Base-by-base conservation (phyloP, 768 basidiomycete genomes). In the Xerocomellus amylosporus region DNA sequence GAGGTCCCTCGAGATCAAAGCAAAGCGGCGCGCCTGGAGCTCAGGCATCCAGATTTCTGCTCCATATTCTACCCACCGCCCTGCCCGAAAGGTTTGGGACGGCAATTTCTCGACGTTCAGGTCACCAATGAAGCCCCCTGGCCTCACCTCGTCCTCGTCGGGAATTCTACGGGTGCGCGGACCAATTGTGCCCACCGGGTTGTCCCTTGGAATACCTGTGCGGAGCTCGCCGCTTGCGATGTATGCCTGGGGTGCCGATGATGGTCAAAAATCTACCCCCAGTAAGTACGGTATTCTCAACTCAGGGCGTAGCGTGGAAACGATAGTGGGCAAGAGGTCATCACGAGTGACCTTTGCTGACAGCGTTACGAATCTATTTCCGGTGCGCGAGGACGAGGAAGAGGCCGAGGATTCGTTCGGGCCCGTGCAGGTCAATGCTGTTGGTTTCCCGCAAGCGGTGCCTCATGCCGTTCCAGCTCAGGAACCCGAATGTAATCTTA, bases 21-120 rank as follows among this genome's bases (percentile, higher is more conserved):
- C 81, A 33, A 76, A 81, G 37, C 76, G 88, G 30, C 75, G 86
- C 10, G 87, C 87, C 8, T 90, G 87, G 87, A 75, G 81, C 50
- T 81, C 81, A 56, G 73, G 78, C 34, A 75, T 77, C 19, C 74
- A 80, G 55, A 63, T 77, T 46, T 70, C 71, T 46, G 63, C 68
- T 1, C 64, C 64, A 2, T 70, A 68, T 54, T 28, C 56, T 19
- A n/a, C 43, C 3, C 31, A 50, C 19, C 46, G 34, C 42, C 45
- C 36, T 20, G 15, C 38, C 1, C 37, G 26, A 22, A 64, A 43
- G 49, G 56, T 53, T 24, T 67, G 71, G 69, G 49, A 55, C 17
- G 58, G 60, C 8, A 48, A 46, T 24, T 28, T 45, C 34, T 47
- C 48, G 28, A 14, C 30, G 8, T 17, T 46, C 12, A 19, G 40